phyloP scores from a whole-genome alignment of 2,329 filamentous ascomycete genomes.

The Cercospora janseana region DNA sequence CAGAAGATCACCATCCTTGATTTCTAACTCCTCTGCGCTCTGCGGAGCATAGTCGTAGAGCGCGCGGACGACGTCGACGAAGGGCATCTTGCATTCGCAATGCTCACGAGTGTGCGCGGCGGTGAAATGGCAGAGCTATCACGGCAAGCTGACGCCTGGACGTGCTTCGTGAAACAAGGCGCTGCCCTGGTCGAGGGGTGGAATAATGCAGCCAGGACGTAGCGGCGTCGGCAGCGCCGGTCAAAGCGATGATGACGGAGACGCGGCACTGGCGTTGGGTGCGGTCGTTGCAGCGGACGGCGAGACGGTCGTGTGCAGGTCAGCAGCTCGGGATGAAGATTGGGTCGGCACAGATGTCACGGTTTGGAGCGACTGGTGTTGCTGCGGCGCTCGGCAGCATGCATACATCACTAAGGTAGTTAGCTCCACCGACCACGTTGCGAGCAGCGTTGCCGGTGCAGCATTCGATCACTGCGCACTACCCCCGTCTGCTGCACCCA shows the following conservation, averaged over 20 bases:
- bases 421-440: background rate
- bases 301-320: background rate
- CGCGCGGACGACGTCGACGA: conserved; percentile 85
- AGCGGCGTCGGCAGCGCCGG: background rate
- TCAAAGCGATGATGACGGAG: conserved; percentile 1
- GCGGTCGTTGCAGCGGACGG: background rate
- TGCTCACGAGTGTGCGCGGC: background rate
- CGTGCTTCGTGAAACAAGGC: conserved; percentile 7
- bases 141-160: conserved; percentile 8
- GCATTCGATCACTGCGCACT: background rate
- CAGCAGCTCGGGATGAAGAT: background rate
- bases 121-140: background rate
- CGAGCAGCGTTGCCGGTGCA: background rate
- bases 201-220: background rate
- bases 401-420: background rate
- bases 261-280: background rate
- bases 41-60: conserved; percentile 91
- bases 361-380: no score
- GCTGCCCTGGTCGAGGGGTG: background rate
- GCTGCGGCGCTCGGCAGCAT: conserved; percentile 1
- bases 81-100: conserved; percentile 64
- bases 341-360: conserved; percentile 6
- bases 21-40: conserved; percentile 77
- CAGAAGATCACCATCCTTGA: conserved; percentile 81
- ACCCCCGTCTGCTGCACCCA: no score